Evolutionary conservation across 2,329 filamentous ascomycete species (phyloP).

Genomic region (Colletotrichum sojae): DNA sequence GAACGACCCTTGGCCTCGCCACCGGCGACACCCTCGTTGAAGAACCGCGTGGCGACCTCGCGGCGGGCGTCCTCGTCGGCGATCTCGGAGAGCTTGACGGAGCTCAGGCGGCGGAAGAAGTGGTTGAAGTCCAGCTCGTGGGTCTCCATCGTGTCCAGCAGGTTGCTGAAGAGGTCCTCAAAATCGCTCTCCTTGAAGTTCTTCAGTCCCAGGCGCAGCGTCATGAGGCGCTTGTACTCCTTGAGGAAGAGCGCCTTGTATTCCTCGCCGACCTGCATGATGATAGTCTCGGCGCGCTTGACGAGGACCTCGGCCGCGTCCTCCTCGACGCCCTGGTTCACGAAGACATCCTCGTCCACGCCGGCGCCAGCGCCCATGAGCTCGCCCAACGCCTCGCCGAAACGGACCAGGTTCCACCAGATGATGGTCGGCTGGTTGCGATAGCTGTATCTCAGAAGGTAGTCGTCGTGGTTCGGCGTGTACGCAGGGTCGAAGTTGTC

Average conservation of each 20-base stretch:
- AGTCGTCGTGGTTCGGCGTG: conserved; percentile 97
- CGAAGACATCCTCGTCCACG: conserved; percentile 81
- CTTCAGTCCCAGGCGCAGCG: conserved; percentile 81
- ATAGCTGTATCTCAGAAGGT: conserved; percentile 89
- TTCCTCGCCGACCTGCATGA: conserved; percentile 85
- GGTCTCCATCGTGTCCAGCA: conserved; percentile 85
- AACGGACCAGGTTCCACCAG: conserved; percentile 97
- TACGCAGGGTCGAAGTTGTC: conserved; percentile 96
- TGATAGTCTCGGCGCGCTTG: conserved; percentile 85
- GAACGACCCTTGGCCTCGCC: conserved; percentile 75
- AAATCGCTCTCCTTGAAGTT: conserved; percentile 81
- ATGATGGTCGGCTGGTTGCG: conserved; percentile 95
- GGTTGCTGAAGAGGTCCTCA: conserved; percentile 82
- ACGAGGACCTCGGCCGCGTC: conserved; percentile 80
- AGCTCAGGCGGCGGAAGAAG: conserved; percentile 86
- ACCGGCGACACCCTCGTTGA: conserved; percentile 77
- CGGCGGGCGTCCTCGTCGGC: conserved; percentile 74
- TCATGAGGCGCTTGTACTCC: conserved; percentile 93
- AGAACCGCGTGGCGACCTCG: conserved; percentile 80
- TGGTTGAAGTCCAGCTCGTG: conserved; percentile 94
- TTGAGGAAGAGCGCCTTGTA: conserved; percentile 88
- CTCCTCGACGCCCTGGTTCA: conserved; percentile 78
- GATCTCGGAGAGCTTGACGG: conserved; percentile 73
- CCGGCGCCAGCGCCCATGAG: conserved; percentile 82
- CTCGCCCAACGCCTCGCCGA: conserved; percentile 91